Conservation (phyloP, 306 rosid genomes). For the Trichosanthes cucumerina region DNA sequence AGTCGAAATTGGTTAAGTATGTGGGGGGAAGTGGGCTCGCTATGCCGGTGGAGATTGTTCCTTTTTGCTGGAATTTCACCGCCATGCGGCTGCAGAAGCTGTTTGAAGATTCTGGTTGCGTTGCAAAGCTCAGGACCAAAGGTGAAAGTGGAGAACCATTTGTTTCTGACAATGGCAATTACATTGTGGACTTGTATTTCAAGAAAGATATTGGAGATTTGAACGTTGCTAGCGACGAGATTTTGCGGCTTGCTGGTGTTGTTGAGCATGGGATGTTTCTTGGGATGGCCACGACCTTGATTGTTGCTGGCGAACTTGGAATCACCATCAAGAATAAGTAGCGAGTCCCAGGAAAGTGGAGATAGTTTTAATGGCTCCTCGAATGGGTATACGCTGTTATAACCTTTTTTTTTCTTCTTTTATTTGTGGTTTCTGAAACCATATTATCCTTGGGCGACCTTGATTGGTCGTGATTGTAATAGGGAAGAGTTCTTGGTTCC, state of each 20-base stretch:
- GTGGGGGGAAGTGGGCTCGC: conserved; percentile 70
- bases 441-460: not conserved
- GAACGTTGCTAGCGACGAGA: conserved; percentile 56
- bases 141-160: conserved; percentile 35
- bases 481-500: not conserved
- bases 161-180: conserved; percentile 73
- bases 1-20: conserved; percentile 55
- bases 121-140: conserved; percentile 44
- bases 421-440: not conserved
- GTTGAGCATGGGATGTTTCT: conserved; percentile 93
- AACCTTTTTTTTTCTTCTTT: not conserved
- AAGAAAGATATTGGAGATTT: conserved; percentile 61
- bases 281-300: conserved; percentile 79
- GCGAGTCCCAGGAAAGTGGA: not conserved
- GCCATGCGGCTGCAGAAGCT: conserved; percentile 37
- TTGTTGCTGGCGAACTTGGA: conserved; percentile 80
- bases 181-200: conserved; percentile 64
- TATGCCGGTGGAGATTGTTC: conserved; percentile 72
- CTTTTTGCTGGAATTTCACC: conserved; percentile 71
- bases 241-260: conserved; percentile 66
- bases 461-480: conserved; percentile 13
- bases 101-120: conserved; percentile 51
- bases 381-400: conserved; percentile 24
- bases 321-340: conserved; percentile 50
- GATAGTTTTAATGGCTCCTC: conserved; percentile 12